Conservation (phyloP, 2,329 filamentous ascomycete genomes). For the Fusarium nurragi region DNA sequence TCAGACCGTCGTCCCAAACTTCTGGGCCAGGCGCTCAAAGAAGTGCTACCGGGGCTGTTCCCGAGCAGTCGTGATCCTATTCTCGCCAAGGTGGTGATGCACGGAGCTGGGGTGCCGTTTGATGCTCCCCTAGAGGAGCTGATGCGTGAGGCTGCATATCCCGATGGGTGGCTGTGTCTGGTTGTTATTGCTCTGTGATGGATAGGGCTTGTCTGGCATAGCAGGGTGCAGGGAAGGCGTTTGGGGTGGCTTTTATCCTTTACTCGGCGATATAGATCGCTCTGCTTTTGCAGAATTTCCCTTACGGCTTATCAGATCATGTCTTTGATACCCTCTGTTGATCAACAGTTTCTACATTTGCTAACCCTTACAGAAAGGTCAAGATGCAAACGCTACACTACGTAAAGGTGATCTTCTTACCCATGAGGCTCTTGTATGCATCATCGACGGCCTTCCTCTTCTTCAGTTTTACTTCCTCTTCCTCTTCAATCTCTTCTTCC, state of each 20-base stretch:
- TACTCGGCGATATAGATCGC: conserved; percentile 2
- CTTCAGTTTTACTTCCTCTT: conserved; percentile 60
- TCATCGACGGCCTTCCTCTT: conserved; percentile 84
- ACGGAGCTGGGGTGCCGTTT: conserved; percentile 87
- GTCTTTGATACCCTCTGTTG: background rate
- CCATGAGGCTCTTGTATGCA: conserved; percentile 80
- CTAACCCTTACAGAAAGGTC: background rate
- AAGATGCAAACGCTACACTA: conserved; percentile 24
- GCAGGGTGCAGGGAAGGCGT: conserved; percentile 30
- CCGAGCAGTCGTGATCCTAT: conserved; percentile 86
- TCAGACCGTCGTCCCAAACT: conserved; percentile 55
- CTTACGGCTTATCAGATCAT: background rate
- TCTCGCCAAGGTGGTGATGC: conserved; percentile 83
- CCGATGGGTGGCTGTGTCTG: conserved; percentile 90
- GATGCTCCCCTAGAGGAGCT: conserved; percentile 82
- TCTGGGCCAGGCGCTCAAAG: conserved; percentile 80
- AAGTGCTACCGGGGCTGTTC: conserved; percentile 81
- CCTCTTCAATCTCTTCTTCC: conserved; percentile 53
- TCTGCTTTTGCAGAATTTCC: background rate
- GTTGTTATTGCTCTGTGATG: conserved; percentile 75
- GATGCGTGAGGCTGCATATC: conserved; percentile 83
- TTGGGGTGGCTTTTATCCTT: conserved; percentile 5
- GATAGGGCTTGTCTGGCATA: conserved; percentile 5
- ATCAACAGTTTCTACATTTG: background rate
- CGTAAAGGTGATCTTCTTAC: conserved; percentile 73